Base-by-base conservation (phyloP, 2,329 filamentous ascomycete species). In the Lasiodiplodia hormozganensis region DNA sequence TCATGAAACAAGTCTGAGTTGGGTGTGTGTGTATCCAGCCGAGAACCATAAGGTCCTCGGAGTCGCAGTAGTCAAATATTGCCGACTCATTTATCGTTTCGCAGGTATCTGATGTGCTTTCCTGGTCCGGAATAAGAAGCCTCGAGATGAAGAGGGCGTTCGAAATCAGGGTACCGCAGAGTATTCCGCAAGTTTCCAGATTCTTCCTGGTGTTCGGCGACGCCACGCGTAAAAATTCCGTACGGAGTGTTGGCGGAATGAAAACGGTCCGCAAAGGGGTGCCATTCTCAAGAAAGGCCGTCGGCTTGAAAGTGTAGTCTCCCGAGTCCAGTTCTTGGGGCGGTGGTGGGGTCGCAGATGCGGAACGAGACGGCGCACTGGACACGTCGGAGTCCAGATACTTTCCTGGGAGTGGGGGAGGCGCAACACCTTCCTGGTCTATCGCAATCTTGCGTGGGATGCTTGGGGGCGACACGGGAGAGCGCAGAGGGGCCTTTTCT, bases 1-100 rank as follows among this genome's bases (percentile, higher is more conserved):
- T 97, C 92, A 99, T 96, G 78, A 99, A 99, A 80, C 96, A 99
- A 0, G 93, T 96, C 81, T 99, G 96, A 0, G 91, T 93, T 0
- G 96, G 96, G 78, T 99, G 96, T 0, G 96, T 99, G 77, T 99
- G 96, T 70, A 99, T 99, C 96, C 96, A 99, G 49, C 95, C 95
- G 5, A 97, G 86, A 65, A 97, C 89, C 79, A 97, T 88, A 43
- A 98, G 81, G 70, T 96, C 92, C 75, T 97, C 88, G 5, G 85
- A 86, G 74, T 96, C 92, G 76, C 94, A 96, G 78, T 95, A 97
- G 68, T 97, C 93, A 73, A 97, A 94, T 34, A 97, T 85, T 0
- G 89, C 88, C 36, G 88, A 87, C 78, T 97, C 94, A 72, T 97
- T 96, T 58, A 93, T 89, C 23, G 93, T 98, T 80, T 98, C 95